Conservation (phyloP, 2,329 filamentous ascomycete genomes). For the Colletotrichum somersetense region DNA sequence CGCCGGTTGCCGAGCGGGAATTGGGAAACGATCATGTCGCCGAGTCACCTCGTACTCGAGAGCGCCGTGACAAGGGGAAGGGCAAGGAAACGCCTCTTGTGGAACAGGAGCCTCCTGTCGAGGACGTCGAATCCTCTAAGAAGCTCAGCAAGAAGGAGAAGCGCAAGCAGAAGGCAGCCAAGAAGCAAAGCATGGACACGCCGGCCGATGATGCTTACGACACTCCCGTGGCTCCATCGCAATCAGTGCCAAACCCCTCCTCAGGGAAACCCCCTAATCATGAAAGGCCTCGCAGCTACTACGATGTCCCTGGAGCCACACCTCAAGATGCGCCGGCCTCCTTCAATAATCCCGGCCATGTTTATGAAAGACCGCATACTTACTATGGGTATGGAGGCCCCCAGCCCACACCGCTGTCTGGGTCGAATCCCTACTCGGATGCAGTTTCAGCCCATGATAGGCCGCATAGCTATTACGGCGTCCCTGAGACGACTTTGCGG, state of each 20-base stretch:
- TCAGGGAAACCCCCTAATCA: slow-evolving; percentile 4
- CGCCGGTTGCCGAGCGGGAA: slow-evolving; percentile 46
- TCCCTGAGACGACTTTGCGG: background rate
- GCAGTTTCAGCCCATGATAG: slow-evolving; percentile 10
- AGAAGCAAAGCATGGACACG: slow-evolving; percentile 50
- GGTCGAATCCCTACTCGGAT: background rate
- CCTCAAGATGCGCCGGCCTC: slow-evolving; percentile 1
- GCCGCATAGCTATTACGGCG: slow-evolving; percentile 4
- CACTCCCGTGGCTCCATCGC: background rate
- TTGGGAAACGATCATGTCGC: slow-evolving; percentile 40
- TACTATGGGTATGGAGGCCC: background rate
- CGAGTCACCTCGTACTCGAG: slow-evolving; percentile 47
- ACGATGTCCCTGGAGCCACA: slow-evolving; percentile 15
- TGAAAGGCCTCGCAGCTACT: slow-evolving; percentile 12
- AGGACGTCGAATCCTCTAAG: slow-evolving; percentile 43
- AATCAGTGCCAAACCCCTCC: background rate
- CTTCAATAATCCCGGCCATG: background rate
- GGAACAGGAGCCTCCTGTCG: slow-evolving; percentile 18
- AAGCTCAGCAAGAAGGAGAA: slow-evolving; percentile 63
- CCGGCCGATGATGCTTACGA: background rate
- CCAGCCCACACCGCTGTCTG: background rate
- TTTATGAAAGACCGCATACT: slow-evolving; percentile 20
- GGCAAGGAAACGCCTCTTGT: slow-evolving; percentile 42
- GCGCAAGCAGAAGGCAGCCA: slow-evolving; percentile 59
- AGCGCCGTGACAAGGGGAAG: slow-evolving; percentile 44